Percentiles rank a stretch among this genome's conserved stretches.
phyloP scores from a whole-genome alignment of 192 early-diverging fungal genomes.

The Fimicolochytrium jonesii region DNA sequence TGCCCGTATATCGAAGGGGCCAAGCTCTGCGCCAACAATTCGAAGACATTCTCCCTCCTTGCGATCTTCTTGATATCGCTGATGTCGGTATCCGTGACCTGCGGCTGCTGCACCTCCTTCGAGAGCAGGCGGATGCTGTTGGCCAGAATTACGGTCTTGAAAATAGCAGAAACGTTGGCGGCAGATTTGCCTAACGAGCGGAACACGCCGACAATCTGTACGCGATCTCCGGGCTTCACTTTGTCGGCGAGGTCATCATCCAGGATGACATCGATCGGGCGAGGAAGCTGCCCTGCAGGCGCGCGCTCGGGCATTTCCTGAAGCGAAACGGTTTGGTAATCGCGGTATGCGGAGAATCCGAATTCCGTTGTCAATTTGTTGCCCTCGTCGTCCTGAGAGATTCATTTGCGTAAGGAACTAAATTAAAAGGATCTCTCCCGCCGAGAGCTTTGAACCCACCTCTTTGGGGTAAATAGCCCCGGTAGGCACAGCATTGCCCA shows the following conservation, averaged over 20 bases:
- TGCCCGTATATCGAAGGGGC: constrained; percentile 74
- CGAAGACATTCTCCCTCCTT: constrained; percentile 67
- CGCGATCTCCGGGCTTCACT: constrained; percentile 95
- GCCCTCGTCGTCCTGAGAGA: constrained; percentile 73
- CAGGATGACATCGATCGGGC: constrained; percentile 89
- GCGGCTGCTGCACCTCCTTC: constrained; percentile 68
- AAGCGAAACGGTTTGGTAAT: constrained; percentile 88
- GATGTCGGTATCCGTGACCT: constrained; percentile 80
- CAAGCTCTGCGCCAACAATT: constrained; percentile 77
- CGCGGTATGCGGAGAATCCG: constrained; percentile 82
- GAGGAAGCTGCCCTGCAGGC: constrained; percentile 87
- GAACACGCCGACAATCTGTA: constrained; percentile 91
- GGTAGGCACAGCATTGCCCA: constrained; percentile 64
- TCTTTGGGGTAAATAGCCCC: constrained; percentile 86
- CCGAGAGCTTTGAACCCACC: constrained; percentile 28
- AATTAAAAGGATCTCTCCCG: no score
- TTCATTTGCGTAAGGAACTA: constrained; percentile 4
- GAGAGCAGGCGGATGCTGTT: constrained; percentile 75
- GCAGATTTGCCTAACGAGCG: constrained; percentile 79
- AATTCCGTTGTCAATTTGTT: constrained; percentile 91
- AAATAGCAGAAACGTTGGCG: constrained; percentile 73
- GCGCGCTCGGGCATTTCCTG: constrained; percentile 99
- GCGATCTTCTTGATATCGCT: constrained; percentile 77
- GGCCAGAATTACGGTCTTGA: constrained; percentile 85
- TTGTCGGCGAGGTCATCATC: constrained; percentile 95